These are phyloP conservation scores for Apiotrichum domesticum DNA, from an alignment of 1,284 basidiomycete species.

Conservation along the genomic window DNA sequence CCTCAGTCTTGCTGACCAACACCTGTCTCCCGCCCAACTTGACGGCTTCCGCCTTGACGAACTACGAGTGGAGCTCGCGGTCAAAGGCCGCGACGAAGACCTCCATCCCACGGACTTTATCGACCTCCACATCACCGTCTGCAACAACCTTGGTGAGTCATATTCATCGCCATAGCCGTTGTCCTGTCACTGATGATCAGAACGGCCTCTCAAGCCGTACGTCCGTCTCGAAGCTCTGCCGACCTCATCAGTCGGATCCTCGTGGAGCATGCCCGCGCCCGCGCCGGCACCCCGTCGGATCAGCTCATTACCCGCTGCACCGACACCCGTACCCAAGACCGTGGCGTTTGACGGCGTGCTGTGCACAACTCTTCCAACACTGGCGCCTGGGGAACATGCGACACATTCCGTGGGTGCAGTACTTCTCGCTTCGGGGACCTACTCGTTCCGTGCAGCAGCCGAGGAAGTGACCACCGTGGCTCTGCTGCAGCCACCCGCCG, in stretches of 20 bases:
- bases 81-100: conserved; percentile 43
- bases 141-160: conserved; percentile 52
- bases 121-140: conserved; percentile 49
- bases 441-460: conserved; percentile 57
- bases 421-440: conserved; percentile 68
- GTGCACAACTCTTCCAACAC: conserved; percentile 57
- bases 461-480: conserved; percentile 27
- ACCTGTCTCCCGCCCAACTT: conserved; percentile 68
- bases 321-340: conserved; percentile 53
- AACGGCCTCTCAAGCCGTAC: conserved; percentile 10
- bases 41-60: conserved; percentile 62
- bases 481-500: conserved; percentile 6
- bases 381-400: conserved; percentile 52
- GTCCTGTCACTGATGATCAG: too few relatives aligned
- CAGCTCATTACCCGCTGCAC: conserved; percentile 41
- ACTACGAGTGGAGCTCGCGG: conserved; percentile 52
- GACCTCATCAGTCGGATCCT: conserved; percentile 21
- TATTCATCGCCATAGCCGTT: not conserved
- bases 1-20: conserved; percentile 67
- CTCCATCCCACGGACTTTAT: conserved; percentile 54
- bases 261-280: conserved; percentile 23
- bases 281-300: conserved; percentile 13
- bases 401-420: conserved; percentile 59
- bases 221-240: conserved; percentile 39
- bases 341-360: conserved; percentile 64